Base-by-base conservation (phyloP, 1,139 yeast species). In the Blastobotrys elegans region DNA sequence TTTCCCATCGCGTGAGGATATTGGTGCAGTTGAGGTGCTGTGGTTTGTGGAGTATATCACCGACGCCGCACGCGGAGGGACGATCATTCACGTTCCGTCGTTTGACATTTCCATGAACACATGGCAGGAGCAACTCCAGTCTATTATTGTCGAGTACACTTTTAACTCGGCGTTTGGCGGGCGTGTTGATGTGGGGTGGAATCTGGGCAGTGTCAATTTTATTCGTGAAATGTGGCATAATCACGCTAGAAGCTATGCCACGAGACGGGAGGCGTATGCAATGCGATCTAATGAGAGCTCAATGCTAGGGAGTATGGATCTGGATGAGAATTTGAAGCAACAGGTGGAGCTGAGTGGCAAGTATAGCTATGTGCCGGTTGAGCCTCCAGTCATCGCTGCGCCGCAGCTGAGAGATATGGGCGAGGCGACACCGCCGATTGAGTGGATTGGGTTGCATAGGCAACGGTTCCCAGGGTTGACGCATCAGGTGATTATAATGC, bases 391-490 rank as follows among this genome's bases (percentile, higher is more conserved):
- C 8, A 88, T 92, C 40, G 95, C 86, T 53, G 87, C 92, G 21
- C 97, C 97, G 1, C 94, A 84, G 58, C 71, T 92, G 57, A 80
- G 82, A 59, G 97, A 92, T 61, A 73, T 92, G 60, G 97, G 97
- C 27, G 92, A 85, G 66, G 97, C 97, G 1, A 92, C 98, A 0
- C 98, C 98, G 1, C 97, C 98, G 2, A 70, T 92, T 53, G 97
- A 92, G 64, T 92, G 98, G 98, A 85, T 92, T 69, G 98, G 98
- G 0, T 73, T 92, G 29, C 94, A 92, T 63, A 74, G 97, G 56
- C 79, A 82, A 57, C 79, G 82, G 55, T 80, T 92, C 56, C 98
- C 98, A 0, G 82, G 84, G 43, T 74, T 86, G 48, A 84, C 96
- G 0, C 97, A 92, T 61, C 92, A 87, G 62, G 69, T 79, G 51